Evolutionary conservation across 2,329 filamentous ascomycete genomes (phyloP), one percentile per base, ranked within the genome.

Genomic region (Metarhizium anisopliae): DNA sequence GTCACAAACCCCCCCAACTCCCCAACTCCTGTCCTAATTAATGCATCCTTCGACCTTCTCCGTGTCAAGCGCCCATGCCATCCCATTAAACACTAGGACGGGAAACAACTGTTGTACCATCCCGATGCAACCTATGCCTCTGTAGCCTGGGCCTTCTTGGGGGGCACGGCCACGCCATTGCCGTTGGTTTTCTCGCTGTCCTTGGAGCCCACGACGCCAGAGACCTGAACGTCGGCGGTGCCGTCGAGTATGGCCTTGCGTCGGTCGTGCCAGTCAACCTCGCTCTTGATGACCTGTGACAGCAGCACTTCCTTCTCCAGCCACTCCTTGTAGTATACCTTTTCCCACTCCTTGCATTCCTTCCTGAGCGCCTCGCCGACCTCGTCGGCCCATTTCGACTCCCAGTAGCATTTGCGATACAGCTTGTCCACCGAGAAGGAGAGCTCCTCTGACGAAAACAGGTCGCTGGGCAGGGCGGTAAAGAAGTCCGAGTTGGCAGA

Each of bases 281-380:
- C 89, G 63, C 75, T 78, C 63, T 79, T 71, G 62, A 90, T 78
- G 36, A 87, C 79, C 65, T 90, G 89, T 56, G 89, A 82, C n/a
- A 94, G 70, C 18, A 93, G 70, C 35, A 89, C 78, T 70, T 94
- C 89, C 70, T 93, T 93, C 70, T 89, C 84, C 14, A 83, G 74
- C 89, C 89, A 94, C 66, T 90, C 87, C 59, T 83, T 78, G 67
- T 82, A 82, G 69, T 87, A 85, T 13, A 77, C 64, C 40, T 81
- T 80, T 68, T 93, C 87, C 68, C 87, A 79, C 47, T 74, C 73
- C 60, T 85, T 83, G 61, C 84, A 83, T 67, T 91, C 85, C 55
- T 74, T 75, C 62, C 79, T 80, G 52, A 94, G 74, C 43, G 76
- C 70, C 53, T 87, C 83, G 56, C 77, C 75, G 53, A 92, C 85